Evolutionary conservation across 139 green algal genomes (phyloP).

Genomic region (Micractinium sp.): DNA sequence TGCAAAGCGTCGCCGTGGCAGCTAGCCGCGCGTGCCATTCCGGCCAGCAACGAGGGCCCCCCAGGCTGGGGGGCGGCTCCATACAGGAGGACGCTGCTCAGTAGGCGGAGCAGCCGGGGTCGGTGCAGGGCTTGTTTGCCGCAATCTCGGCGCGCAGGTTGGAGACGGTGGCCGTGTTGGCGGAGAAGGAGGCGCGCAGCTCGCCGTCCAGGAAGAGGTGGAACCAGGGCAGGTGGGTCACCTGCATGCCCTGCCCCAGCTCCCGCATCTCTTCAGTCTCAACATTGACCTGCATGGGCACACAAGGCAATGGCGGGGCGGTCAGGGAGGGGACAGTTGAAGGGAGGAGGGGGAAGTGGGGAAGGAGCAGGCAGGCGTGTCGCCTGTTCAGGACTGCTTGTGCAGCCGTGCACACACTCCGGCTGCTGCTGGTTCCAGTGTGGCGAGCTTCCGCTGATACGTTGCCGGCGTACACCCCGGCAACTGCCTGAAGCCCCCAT

Average conservation of each 20-base stretch:
- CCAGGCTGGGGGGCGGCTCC: too few relatives aligned
- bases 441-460: too few relatives aligned
- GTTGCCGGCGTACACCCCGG: too few relatives aligned
- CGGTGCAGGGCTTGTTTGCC: slow-evolving; percentile 42
- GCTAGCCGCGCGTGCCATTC: too few relatives aligned
- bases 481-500: too few relatives aligned
- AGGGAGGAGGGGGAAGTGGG: not conserved
- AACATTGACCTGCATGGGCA: slow-evolving; percentile 21
- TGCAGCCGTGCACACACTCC: not conserved
- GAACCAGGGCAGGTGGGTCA: slow-evolving; percentile 67
- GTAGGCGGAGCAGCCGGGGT: slow-evolving; percentile 10
- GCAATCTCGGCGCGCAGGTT: slow-evolving; percentile 60
- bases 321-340: not conserved
- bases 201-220: slow-evolving; percentile 48
- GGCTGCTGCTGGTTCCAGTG: too few relatives aligned
- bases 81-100: not conserved
- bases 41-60: too few relatives aligned
- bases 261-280: slow-evolving; percentile 41
- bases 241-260: slow-evolving; percentile 53
- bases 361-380: not conserved
- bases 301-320: not conserved
- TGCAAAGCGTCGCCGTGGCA: too few relatives aligned
- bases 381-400: too few relatives aligned
- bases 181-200: slow-evolving; percentile 55
- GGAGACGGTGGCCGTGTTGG: slow-evolving; percentile 62